Percentiles rank a stretch among this genome's conserved stretches.
Conservation (phyloP, 352 stramenopile genomes). For the Lagenidium sp. region DNA sequence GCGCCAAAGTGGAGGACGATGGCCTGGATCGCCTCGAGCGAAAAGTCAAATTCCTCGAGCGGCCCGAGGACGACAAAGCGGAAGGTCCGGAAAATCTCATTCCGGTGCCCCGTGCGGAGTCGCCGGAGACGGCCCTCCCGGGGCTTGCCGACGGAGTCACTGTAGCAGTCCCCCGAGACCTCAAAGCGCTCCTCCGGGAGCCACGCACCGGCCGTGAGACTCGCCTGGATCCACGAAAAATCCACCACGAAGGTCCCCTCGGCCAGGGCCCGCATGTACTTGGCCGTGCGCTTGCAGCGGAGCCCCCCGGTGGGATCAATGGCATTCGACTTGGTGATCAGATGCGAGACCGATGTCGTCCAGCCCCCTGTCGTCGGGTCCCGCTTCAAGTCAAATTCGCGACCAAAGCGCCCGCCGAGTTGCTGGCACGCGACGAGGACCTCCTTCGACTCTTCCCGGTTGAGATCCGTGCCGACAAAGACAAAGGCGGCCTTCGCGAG, state of each 20-base stretch:
- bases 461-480: constrained; percentile 55
- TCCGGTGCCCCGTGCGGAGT: constrained; percentile 37
- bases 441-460: constrained; percentile 35
- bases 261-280: constrained; percentile 80
- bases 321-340: constrained; percentile 50
- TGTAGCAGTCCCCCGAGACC: constrained; percentile 77
- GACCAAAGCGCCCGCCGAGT: constrained; percentile 62
- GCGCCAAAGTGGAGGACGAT: constrained; percentile 70
- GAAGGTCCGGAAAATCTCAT: constrained; percentile 70
- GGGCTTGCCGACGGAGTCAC: constrained; percentile 54
- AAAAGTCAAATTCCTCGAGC: constrained; percentile 63
- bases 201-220: constrained; percentile 49
- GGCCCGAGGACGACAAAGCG: constrained; percentile 70
- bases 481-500: constrained; percentile 31
- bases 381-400: constrained; percentile 56
- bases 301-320: constrained; percentile 9
- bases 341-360: constrained; percentile 57
- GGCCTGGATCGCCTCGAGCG: constrained; percentile 40
- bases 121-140: constrained; percentile 46
- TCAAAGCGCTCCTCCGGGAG: constrained; percentile 63
- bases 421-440: constrained; percentile 45
- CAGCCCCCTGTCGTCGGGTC: constrained; percentile 28
- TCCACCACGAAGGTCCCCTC: constrained; percentile 71
- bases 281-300: constrained; percentile 74
- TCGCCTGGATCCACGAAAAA: constrained; percentile 65